A percentile compares a stretch with the other conserved stretches of the same genome.
Conservation (phyloP, 768 basidiomycete genomes). For the Rhodotorula graminis region DNA sequence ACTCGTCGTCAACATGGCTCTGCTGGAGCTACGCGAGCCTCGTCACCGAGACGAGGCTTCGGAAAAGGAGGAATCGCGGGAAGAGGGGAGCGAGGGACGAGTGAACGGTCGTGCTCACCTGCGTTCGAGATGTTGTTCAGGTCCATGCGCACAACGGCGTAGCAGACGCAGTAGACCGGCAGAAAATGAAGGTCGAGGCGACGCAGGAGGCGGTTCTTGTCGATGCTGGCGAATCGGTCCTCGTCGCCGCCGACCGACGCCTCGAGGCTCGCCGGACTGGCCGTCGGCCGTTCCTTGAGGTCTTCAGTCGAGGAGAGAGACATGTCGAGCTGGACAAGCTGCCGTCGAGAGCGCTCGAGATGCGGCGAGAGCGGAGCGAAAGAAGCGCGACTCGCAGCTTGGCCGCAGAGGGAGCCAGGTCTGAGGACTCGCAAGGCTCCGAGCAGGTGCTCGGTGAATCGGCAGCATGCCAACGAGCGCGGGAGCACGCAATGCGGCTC, state of each 20-base stretch:
- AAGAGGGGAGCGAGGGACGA: neutral
- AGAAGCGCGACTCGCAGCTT: neutral
- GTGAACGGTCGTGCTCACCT: too few relatives aligned
- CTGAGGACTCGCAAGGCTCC: too few relatives aligned
- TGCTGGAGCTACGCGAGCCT: too few relatives aligned
- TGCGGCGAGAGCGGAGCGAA: neutral
- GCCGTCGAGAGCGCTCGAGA: neutral
- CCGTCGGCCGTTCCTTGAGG: neutral
- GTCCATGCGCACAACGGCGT: conserved; percentile 7
- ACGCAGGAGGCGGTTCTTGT: neutral
- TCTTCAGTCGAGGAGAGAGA: neutral
- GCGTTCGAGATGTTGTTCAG: conserved; percentile 4
- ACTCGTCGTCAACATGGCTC: too few relatives aligned
- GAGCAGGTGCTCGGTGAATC: too few relatives aligned
- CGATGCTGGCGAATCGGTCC: conserved; percentile 10
- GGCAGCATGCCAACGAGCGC: neutral
- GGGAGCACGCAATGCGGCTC: neutral
- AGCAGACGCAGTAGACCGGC: neutral
- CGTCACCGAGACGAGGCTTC: too few relatives aligned
- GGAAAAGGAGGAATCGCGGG: too few relatives aligned
- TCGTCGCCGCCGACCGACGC: neutral
- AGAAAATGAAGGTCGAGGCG: neutral
- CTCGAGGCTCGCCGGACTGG: neutral
- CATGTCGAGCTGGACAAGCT: neutral
- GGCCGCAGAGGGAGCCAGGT: too few relatives aligned